Evolutionary conservation across 179 eudicot species (phyloP), one percentile per base, ranked within the genome.

Genomic region (Drosera spatulata): DNA sequence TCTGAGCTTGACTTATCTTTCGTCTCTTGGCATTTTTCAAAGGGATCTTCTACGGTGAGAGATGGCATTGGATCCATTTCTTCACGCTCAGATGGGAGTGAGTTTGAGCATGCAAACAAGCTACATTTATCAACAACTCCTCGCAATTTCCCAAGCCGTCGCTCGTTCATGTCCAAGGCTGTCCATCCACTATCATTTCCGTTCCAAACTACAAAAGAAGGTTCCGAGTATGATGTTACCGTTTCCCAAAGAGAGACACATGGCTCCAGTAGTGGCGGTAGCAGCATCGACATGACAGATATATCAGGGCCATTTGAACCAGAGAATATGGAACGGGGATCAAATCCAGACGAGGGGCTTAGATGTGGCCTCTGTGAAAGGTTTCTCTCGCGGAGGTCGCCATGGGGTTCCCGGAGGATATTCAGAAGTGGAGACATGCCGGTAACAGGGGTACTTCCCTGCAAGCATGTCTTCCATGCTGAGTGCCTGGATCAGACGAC

Each of bases 401-500:
- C 99, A 6, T 93, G 96, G 96, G 76, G 96, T 69, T 89, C 96
- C 6, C 79, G 86, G 41, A 65, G 95, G 61, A 89, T 93, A 4
- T 77, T 93, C 49, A 81, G 75, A 73, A 81, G 85, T 60, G 87
- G 88, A 33, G 99, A 93, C 67, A 75, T 89, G 90, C 99, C 99
- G 0, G 79, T 82, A 48, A 72, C 99, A 2, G 95, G 95, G 56
- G 88, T 93, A 43, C 95, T 93, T 59, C 75, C 85, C 7, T 89
- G 96, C 60, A 75, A 77, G 13, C 99, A 93, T 69, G 86, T 93
- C 41, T 93, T 86, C 77, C 99, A 93, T 52, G 99, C 95, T 9
- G 99, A 93, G 67, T 93, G 99, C 75, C 72, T 89, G 67, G 99
- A 93, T 37, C 96, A 93, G 53, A 71, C 80, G 6, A 93, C 96